phyloP scores from a whole-genome alignment of 192 early-diverging fungal genomes.

The Phycomyces blakesleeanus region DNA sequence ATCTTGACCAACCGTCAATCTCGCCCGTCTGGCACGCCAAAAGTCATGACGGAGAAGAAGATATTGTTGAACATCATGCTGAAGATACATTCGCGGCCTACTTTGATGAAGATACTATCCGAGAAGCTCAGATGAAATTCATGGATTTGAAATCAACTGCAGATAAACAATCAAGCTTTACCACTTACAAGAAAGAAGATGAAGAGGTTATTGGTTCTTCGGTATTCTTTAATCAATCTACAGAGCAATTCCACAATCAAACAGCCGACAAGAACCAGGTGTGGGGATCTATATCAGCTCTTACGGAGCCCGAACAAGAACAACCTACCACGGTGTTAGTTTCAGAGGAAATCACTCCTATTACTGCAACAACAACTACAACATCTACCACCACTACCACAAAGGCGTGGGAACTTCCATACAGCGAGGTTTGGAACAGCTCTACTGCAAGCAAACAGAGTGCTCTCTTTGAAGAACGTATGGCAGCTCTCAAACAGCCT shows the following conservation, averaged over 20 bases:
- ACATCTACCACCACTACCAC: background rate
- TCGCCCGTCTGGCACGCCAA: no score
- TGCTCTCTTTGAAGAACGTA: background rate
- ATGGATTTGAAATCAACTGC: background rate
- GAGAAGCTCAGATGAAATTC: conserved; percentile 4
- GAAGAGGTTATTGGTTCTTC: background rate
- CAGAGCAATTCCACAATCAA: no score
- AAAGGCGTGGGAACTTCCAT: background rate
- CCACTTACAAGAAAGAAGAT: background rate
- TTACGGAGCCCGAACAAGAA: no score
- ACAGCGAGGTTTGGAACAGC: background rate
- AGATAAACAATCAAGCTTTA: background rate
- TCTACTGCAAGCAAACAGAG: background rate
- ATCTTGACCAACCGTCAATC: no score
- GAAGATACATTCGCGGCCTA: conserved; percentile 2
- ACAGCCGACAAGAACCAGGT: no score
- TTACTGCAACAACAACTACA: no score
- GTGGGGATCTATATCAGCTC: no score
- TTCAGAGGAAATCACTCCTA: no score
- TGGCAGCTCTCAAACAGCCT: background rate
- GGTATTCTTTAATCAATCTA: no score
- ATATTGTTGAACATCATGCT: background rate
- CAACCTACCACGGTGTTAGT: no score
- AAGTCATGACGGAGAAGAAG: background rate
- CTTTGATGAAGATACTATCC: conserved; percentile 3